Base-by-base conservation (phyloP, 768 basidiomycete species). In the Lactarius sanguifluus region DNA sequence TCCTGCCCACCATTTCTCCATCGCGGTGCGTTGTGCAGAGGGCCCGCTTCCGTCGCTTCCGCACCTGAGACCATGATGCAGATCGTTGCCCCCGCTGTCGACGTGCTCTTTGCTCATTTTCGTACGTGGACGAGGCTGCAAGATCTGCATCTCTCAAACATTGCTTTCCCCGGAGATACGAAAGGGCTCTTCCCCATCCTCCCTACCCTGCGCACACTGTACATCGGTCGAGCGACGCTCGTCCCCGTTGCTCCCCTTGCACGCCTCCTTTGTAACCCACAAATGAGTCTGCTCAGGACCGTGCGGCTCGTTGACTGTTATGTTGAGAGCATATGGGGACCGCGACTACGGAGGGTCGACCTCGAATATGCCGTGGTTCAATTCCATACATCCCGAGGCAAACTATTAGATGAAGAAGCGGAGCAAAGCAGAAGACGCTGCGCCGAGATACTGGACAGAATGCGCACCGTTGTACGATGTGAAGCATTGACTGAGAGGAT, bases 1-100 rank as follows among this genome's bases (percentile, higher is more conserved):
- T 70, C 85, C 85, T 30, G 81, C 80, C 15, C 85, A 87, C 65
- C 83, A 87, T 69, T 84, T 86, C 70, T 85, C 85, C 1, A 84
- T 77, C n/a, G 84, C 85, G 36, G 86, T 86, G 71, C 69, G 83
- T 78, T 34, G 57, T n/a, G 8, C 20, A 47, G 59, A 50, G 16
- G 43, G 1, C 9, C 64, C 57, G 38, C 10, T 30, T 38, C 1
- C 5, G n/a, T 34, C 56, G 45, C 45, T 32, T 54, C 54, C 25
- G 20, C 41, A 40, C 58, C 30, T 57, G 15, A 45, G 32, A 20
- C 15, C 54, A 12, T 30, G 25, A 25, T 61, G 45, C 65, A 84
- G 81, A 83, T 83, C 60, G 81, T 83, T 5, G 76, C 81, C 1
- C 66, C 70, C 20, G 81, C 79, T 20, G 72, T 79, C 5, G 65